Base-by-base conservation (phyloP, 495 filamentous ascomycete species). In the Haplographium delicatum region DNA sequence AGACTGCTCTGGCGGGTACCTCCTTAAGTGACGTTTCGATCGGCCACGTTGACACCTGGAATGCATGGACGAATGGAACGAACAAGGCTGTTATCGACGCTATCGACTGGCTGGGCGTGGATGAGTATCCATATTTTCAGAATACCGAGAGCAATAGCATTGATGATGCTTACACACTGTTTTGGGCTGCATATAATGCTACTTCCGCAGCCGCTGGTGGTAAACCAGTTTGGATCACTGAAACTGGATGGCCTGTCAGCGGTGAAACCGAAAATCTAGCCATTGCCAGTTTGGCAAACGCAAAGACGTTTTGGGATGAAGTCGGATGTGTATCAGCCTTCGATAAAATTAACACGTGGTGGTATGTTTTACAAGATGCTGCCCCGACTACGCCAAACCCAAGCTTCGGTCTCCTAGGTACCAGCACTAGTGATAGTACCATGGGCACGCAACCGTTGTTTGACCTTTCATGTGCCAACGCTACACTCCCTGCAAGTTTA, bases 1-100 rank as follows among this genome's bases (percentile, higher is more conserved):
- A 80, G 42, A 62, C 67, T 5, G 63, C 73, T 47, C 76, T 90
- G 56, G 41, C 65, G 8, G 73, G 73, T 54, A 86, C 85, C 20
- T 47, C 59, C 27, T 69, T 86, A 44, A 68, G 68, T 25, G 62
- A 62, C 34, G 70, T 70, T 28, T 69, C 77, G 13, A 70, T 96
- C 59, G 89, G 90, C 33, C 88, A 94, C 66, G 89, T 93, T 60
- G 89, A 95, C 65, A 95, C 89, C 47, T 96, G 90, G 89, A 86
- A 83, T 38, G 80, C 80, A 53, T 94, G 83, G 81, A 81, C 82
- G 58, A 85, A 93, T 65, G 62, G 68, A 41, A 74, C 79, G 60
- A 94, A 89, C 73, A 62, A 72, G 18, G 77, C 73, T 11, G 86
- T 91, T 34, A 79, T 86, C 53, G 65, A 78, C 11, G 78, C 75